Conservation (phyloP, 805 yeast species). For the Candida mattraensis region DNA sequence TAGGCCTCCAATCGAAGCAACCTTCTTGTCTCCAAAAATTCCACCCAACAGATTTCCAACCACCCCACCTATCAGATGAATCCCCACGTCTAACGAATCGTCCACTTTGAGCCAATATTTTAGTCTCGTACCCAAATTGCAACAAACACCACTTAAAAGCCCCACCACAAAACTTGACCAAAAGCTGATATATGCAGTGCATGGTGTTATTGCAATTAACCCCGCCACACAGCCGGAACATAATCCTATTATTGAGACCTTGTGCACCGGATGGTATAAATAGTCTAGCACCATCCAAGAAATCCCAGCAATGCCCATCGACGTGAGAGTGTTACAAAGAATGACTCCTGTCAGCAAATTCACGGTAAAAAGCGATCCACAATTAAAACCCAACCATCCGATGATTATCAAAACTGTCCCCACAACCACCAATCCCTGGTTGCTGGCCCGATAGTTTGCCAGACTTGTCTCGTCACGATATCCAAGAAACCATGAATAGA, state of each 20-base stretch:
- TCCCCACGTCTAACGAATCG: constrained; percentile 89
- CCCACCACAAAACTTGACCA: constrained; percentile 87
- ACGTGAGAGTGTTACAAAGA: constrained; percentile 76
- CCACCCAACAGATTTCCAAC: constrained; percentile 81
- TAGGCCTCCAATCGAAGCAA: constrained; percentile 76
- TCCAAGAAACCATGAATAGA: constrained; percentile 71
- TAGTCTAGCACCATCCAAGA: constrained; percentile 84
- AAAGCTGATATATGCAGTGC: constrained; percentile 78
- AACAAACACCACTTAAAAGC: constrained; percentile 66
- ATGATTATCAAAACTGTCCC: constrained; percentile 83
- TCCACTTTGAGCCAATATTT: constrained; percentile 76
- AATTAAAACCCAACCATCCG: constrained; percentile 92
- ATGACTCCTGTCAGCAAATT: constrained; percentile 75
- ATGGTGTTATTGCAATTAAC: constrained; percentile 92
- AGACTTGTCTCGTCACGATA: constrained; percentile 62
- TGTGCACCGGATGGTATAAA: constrained; percentile 52
- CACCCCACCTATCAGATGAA: constrained; percentile 91
- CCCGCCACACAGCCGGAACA: constrained; percentile 94
- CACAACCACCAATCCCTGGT: constrained; percentile 75
- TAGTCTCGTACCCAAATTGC: constrained; percentile 82
- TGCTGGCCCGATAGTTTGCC: constrained; percentile 83
- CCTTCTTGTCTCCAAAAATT: constrained; percentile 68
- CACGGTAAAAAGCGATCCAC: constrained; percentile 80
- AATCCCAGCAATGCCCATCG: constrained; percentile 80
- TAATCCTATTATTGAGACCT: constrained; percentile 87